Evolutionary conservation across 2,329 filamentous ascomycete species (phyloP).

Genomic region (Stachybotrys chartarum): DNA sequence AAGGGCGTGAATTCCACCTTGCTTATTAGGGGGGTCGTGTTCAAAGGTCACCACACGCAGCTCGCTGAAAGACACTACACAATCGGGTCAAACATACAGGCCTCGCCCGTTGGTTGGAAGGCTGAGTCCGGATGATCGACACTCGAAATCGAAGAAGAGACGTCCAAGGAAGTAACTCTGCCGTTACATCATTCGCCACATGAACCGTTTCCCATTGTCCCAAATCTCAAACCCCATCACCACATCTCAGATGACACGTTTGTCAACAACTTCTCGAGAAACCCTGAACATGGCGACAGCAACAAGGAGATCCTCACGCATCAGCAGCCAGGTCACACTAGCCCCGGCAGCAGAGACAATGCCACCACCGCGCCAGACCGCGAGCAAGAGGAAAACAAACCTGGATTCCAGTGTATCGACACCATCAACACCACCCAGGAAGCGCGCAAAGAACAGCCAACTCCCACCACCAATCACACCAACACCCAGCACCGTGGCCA

Average conservation of each 20-base stretch:
- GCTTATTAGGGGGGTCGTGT: no score
- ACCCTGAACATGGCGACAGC: conserved; percentile 17
- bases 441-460: conserved; percentile 14
- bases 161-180: no score
- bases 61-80: no score
- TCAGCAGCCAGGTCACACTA: conserved; percentile 22
- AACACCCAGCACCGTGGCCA: conserved; percentile 35
- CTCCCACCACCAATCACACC: conserved; percentile 35
- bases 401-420: conserved; percentile 12
- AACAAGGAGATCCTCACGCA: conserved; percentile 32
- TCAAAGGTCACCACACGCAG: no score
- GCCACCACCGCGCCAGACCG: conserved; percentile 12
- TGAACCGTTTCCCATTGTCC: background rate
- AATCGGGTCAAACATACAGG: background rate
- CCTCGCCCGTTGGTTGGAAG: background rate
- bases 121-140: no score
- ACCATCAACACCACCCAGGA: conserved; percentile 23
- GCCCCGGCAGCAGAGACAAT: conserved; percentile 8
- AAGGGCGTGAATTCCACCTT: background rate
- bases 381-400: conserved; percentile 27
- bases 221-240: background rate
- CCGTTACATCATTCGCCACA: background rate
- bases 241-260: background rate
- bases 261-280: background rate
- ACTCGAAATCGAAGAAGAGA: no score